Evolutionary conservation across 2,329 filamentous ascomycete genomes (phyloP), one percentile per base, ranked within the genome.

Genomic region (Basipetospora chlamydospora): DNA sequence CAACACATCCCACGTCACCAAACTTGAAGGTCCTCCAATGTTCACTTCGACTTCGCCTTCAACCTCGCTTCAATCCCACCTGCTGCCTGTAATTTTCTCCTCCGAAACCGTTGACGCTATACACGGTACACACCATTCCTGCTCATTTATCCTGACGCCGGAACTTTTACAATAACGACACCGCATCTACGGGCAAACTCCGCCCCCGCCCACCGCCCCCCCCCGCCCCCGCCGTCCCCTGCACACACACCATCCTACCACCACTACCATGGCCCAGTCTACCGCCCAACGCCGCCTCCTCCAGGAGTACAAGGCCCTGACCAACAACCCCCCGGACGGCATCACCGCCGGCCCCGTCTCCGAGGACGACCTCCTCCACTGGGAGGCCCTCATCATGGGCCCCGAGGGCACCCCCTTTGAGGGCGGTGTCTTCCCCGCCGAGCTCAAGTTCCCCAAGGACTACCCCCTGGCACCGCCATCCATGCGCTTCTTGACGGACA

Each of bases 381-480:
- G 90, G 90, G 90, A 98, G 63, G 90, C 87, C 7, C 65, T 96
- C 43, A 96, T 98, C 50, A 80, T 93, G 58, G 90, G 90, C 0
- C 90, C 90, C 10, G 87, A 94, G 52, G 90, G 81, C 43, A 98
- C 90, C 2, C 90, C 90, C 1, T 98, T 93, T 49, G 88, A 93
- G 64, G 88, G 87, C 41, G 90, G 90, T 37, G 76, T 98, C 41
- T 98, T 96, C 56, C 85, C 87, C 28, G 90, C 90, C 18, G 86
- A 94, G 59, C 73, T 98, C 48, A 86, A 80, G 51, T 98, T 98
- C 52, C 88, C 90, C 5, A 83, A 82, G 53, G 90, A 98, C 58
- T 98, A 98, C 52, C 90, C 90, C n/a, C 73, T 96, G 5, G 82
- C 87, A 47, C 90, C 90, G 42, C 90, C 90, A 7, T 86, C 81